These are phyloP conservation scores for Candida arabinofermentans DNA, from an alignment of 805 yeast species.

Conservation along the genomic window DNA sequence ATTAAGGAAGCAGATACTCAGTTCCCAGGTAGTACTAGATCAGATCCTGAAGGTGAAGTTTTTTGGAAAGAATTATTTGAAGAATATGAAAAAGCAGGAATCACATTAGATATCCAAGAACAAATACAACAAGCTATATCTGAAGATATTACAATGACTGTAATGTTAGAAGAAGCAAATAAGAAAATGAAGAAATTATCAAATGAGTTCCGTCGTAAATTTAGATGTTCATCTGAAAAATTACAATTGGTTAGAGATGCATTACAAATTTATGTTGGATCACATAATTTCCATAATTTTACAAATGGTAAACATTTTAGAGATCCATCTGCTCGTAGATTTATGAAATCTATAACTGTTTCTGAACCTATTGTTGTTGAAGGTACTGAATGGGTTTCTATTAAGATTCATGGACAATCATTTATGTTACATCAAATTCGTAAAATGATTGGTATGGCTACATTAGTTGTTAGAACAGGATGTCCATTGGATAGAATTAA, in stretches of 20 bases:
- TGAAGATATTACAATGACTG: constrained; percentile 33
- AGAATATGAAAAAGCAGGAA: constrained; percentile 35
- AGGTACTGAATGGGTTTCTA: constrained; percentile 93
- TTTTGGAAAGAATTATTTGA: constrained; percentile 62
- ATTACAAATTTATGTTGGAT: constrained; percentile 72
- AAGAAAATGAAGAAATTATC: constrained; percentile 60
- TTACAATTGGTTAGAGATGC: constrained; percentile 62
- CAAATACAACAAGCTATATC: constrained; percentile 34
- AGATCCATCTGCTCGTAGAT: constrained; percentile 82
- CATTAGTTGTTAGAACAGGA: constrained; percentile 79
- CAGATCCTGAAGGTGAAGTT: constrained; percentile 62
- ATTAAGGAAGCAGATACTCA: constrained; percentile 48
- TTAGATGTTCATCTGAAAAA: constrained; percentile 60
- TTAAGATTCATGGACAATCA: constrained; percentile 96
- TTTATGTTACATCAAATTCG: constrained; percentile 98
- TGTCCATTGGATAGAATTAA: constrained; percentile 72
- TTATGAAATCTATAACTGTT: constrained; percentile 73
- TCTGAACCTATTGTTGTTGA: constrained; percentile 89
- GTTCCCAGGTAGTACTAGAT: constrained; percentile 56
- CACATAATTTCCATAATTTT: constrained; percentile 71
- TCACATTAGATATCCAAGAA: constrained; percentile 36
- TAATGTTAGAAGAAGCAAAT: constrained; percentile 30
- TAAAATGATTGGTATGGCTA: constrained; percentile 96
- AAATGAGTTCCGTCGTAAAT: constrained; percentile 61
- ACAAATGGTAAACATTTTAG: constrained; percentile 55